Conservation (phyloP, 176 grass and related monocot species). For the Elymus sibiricus region DNA sequence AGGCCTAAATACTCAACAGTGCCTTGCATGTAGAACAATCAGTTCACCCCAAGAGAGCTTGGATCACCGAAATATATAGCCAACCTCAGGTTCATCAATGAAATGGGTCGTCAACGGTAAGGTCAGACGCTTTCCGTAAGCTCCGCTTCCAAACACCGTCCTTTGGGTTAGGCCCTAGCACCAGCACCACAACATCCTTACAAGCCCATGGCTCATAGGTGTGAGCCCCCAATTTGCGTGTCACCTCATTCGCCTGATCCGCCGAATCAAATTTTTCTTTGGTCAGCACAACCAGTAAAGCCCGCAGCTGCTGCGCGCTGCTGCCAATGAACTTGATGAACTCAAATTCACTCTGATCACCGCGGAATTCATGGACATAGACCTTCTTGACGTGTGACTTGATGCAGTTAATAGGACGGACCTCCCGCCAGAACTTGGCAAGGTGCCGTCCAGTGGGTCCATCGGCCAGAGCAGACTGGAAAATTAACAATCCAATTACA, state of each 20-base stretch:
- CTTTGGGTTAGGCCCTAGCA: neutral
- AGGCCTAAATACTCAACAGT: neutral
- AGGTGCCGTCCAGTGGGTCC: neutral
- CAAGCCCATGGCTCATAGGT: neutral
- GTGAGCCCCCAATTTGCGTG: neutral
- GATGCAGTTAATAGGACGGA: neutral
- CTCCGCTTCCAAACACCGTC: neutral
- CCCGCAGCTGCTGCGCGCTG: neutral
- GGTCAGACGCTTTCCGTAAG: conserved; percentile 1
- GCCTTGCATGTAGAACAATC: neutral
- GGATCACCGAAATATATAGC: neutral
- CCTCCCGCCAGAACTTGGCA: conserved; percentile 11
- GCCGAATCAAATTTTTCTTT: neutral
- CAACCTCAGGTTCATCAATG: neutral
- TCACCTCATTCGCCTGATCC: neutral
- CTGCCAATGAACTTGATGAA: conserved; percentile 14
- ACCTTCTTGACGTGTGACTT: neutral
- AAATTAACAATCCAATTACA: neutral
- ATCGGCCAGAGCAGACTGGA: neutral
- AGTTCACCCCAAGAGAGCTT: neutral
- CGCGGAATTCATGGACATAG: neutral
- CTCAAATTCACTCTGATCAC: neutral
- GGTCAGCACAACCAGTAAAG: neutral
- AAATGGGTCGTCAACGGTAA: conserved; percentile 1
- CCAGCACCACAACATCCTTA: neutral